Evolutionary conservation across 2,329 filamentous ascomycete species (phyloP).

Genomic region (Cladosporium sp.): DNA sequence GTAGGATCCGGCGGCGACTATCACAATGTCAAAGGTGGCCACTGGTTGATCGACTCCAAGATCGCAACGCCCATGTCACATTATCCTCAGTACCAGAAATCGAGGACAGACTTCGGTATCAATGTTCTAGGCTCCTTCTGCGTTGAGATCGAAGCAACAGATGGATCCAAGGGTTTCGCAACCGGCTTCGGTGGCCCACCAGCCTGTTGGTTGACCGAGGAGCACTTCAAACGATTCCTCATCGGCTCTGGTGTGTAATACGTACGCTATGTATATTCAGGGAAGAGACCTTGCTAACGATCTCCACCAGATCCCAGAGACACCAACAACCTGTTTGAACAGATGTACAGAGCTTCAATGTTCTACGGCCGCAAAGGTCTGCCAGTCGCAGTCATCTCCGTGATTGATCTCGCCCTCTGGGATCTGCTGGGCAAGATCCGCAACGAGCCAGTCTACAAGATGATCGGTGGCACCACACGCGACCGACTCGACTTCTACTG

Average conservation of each 20-base stretch:
- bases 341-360: slow-evolving; percentile 95
- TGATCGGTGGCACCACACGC: slow-evolving; percentile 88
- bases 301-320: slow-evolving; percentile 70
- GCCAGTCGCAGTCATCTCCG: slow-evolving; percentile 85
- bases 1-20: slow-evolving; percentile 72
- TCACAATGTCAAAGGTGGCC: slow-evolving; percentile 77
- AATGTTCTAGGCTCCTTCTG: slow-evolving; percentile 92
- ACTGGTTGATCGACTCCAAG: slow-evolving; percentile 85
- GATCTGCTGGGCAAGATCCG: slow-evolving; percentile 88
- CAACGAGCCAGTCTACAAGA: slow-evolving; percentile 89
- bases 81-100: slow-evolving; percentile 85
- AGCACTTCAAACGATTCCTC: slow-evolving; percentile 91
- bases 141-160: slow-evolving; percentile 81
- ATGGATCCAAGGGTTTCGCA: slow-evolving; percentile 91
- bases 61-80: slow-evolving; percentile 91
- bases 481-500: slow-evolving; percentile 89
- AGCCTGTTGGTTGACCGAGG: slow-evolving; percentile 88
- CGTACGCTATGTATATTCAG: too few relatives aligned
- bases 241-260: slow-evolving; percentile 64
- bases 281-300: not conserved
- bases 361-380: slow-evolving; percentile 95
- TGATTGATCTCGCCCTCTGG: slow-evolving; percentile 91
- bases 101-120: slow-evolving; percentile 90
- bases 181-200: slow-evolving; percentile 93
- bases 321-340: slow-evolving; percentile 89